Percentiles rank a stretch among this genome's conserved stretches.
These are phyloP conservation scores for Sclerotinia trifoliorum DNA, from an alignment of 2,329 filamentous ascomycete species.

Conservation along the genomic window DNA sequence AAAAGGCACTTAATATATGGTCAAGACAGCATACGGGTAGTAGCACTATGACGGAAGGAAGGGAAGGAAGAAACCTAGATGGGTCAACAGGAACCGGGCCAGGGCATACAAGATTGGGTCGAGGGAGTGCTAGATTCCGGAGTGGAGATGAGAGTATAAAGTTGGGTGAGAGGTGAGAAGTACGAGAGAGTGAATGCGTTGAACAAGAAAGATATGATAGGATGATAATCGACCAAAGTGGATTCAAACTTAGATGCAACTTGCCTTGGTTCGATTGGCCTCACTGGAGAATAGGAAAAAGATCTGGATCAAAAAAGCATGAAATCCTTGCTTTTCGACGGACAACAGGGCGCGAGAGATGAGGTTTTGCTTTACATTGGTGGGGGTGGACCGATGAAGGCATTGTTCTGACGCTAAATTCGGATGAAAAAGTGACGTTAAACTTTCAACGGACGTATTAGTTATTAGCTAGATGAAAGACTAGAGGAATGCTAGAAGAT, in stretches of 20 bases:
- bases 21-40: constrained; percentile 17
- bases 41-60: constrained; percentile 20
- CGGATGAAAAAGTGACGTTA: not conserved
- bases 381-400: constrained; percentile 19
- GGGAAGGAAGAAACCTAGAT: constrained; percentile 12
- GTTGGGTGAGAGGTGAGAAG: constrained; percentile 18
- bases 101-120: constrained; percentile 20
- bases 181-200: constrained; percentile 11
- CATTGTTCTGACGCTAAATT: constrained; percentile 11
- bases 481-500: not conserved
- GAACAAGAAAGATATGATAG: constrained; percentile 21
- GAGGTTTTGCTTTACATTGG: not conserved
- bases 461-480: not conserved
- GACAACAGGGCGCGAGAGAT: constrained; percentile 6
- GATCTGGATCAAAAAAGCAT: constrained; percentile 14
- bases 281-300: constrained; percentile 18
- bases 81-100: constrained; percentile 10
- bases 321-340: constrained; percentile 15
- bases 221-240: constrained; percentile 13
- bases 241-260: constrained; percentile 16
- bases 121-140: constrained; percentile 10
- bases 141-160: constrained; percentile 22
- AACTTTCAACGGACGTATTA: constrained; percentile 5
- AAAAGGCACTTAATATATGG: constrained; percentile 13
- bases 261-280: constrained; percentile 19